These are phyloP conservation scores for Candida albicans DNA, from an alignment of 1,139 yeast genomes.

Conservation along the genomic window DNA sequence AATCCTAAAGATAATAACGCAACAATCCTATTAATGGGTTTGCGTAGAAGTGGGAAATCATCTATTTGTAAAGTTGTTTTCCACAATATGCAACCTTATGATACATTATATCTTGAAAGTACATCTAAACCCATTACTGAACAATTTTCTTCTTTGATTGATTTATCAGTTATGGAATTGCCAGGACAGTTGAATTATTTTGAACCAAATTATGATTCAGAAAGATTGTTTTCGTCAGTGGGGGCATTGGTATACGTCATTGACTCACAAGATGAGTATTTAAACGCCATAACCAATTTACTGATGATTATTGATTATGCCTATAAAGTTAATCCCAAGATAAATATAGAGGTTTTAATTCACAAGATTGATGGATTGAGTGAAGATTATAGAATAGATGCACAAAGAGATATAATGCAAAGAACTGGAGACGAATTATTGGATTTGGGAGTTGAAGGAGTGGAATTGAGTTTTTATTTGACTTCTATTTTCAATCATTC, in stretches of 20 bases:
- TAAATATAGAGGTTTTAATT: slow-evolving; percentile 87
- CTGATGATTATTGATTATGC: slow-evolving; percentile 90
- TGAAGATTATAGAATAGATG: slow-evolving; percentile 91
- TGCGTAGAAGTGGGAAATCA: slow-evolving; percentile 79
- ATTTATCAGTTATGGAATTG: slow-evolving; percentile 88
- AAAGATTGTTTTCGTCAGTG: slow-evolving; percentile 71
- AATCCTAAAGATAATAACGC: slow-evolving; percentile 54
- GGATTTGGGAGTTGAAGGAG: slow-evolving; percentile 88
- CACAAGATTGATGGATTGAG: slow-evolving; percentile 94
- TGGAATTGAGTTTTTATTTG: slow-evolving; percentile 84
- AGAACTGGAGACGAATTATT: slow-evolving; percentile 89
- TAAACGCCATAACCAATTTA: slow-evolving; percentile 85
- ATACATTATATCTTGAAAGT: slow-evolving; percentile 85
- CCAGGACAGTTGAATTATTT: slow-evolving; percentile 93
- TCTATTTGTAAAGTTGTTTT: slow-evolving; percentile 93
- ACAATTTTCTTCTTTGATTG: slow-evolving; percentile 75
- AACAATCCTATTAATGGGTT: slow-evolving; percentile 80
- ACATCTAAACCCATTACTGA: slow-evolving; percentile 87
- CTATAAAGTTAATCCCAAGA: slow-evolving; percentile 77
- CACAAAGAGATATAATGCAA: slow-evolving; percentile 95
- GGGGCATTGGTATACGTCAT: slow-evolving; percentile 96
- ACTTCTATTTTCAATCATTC: slow-evolving; percentile 96
- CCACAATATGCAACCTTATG: slow-evolving; percentile 95
- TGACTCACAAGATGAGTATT: slow-evolving; percentile 92
- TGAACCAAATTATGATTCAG: slow-evolving; percentile 81